Evolutionary conservation across 2,329 filamentous ascomycete species (phyloP), one percentile per base, ranked within the genome.

Genomic region (Leptographium radiaticola): DNA sequence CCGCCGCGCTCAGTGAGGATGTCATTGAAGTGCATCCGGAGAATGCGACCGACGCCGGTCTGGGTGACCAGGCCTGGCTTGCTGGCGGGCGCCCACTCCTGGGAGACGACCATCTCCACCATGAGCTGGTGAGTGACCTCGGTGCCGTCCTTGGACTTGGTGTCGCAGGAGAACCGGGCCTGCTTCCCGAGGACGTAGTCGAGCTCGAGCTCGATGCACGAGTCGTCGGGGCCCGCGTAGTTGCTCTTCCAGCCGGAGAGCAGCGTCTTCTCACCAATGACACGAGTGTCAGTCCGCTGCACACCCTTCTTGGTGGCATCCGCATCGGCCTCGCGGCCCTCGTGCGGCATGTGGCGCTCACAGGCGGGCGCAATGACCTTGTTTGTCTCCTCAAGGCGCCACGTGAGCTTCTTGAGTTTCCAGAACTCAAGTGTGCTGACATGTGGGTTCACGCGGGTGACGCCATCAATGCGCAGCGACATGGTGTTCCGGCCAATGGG

Each of bases 51-150:
- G 2, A 89, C 86, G 57, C 91, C 91, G 0, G 91, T 96, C 50
- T 90, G 89, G 0, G 88, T 90, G 49, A 87, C 79, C 51, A 89
- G 74, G 52, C 73, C 70, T 2, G 77, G 75, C 66, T 83, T 84
- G 56, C 81, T 83, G 64, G 85, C 81, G 58, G 84, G 86, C 0
- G 77, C 79, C 72, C 88, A 93, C 67, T 97, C 91, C 68, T 96
- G 89, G 2, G 87, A 87, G 25, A 98, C 89, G 50, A 97, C 89
- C 73, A 97, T 82, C 71, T 98, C 91, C 55, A 97, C 79, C 63
- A 95, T 81, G 46, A 98, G 79, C 64, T 85, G 83, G 73, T 98
- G 91, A 51, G 81, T 82, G 55, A 95, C 81, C 62, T 86, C 82
- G 60, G 89, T 82, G 52, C 89, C 89, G 62, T 85, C 83, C 51